Conservation (phyloP, 208 protist genomes). For the Leishmania guyanensis region DNA sequence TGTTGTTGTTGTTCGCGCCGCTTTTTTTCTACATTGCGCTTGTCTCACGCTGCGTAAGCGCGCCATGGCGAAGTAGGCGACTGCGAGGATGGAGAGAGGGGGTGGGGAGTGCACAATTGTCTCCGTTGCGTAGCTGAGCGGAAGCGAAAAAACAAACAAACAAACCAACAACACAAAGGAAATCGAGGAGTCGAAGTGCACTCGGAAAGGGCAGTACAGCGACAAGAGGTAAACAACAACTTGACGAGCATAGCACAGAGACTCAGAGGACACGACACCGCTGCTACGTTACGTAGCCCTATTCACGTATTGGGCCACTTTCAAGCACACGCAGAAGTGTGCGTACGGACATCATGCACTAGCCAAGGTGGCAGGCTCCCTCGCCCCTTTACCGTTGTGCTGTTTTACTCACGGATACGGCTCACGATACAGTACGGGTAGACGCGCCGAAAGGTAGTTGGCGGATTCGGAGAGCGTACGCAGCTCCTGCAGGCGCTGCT, state of each 20-base stretch:
- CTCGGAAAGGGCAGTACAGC: not conserved
- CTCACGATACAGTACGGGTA: slow-evolving; percentile 45
- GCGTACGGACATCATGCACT: not conserved
- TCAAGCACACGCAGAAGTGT: not conserved
- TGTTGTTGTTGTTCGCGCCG: too few species aligned
- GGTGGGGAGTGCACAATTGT: not conserved
- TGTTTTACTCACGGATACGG: slow-evolving; percentile 25
- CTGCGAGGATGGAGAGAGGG: not conserved
- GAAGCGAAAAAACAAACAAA: not conserved
- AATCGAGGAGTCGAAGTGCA: not conserved
- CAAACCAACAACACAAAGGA: too few species aligned
- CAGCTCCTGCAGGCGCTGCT: slow-evolving; percentile 33
- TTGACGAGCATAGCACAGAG: not conserved
- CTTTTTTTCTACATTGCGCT: not conserved
- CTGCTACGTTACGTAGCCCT: not conserved
- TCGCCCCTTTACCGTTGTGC: not conserved
- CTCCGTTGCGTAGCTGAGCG: not conserved
- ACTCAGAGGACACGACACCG: not conserved
- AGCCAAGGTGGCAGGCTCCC: not conserved
- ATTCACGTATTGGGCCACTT: not conserved
- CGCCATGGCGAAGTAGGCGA: not conserved
- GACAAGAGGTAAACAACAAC: not conserved
- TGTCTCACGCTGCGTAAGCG: not conserved
- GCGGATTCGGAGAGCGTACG: slow-evolving; percentile 29
- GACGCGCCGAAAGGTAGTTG: slow-evolving; percentile 36